Evolutionary conservation across 805 yeast genomes (phyloP).

Genomic region (Metschnikowia gelsemii): DNA sequence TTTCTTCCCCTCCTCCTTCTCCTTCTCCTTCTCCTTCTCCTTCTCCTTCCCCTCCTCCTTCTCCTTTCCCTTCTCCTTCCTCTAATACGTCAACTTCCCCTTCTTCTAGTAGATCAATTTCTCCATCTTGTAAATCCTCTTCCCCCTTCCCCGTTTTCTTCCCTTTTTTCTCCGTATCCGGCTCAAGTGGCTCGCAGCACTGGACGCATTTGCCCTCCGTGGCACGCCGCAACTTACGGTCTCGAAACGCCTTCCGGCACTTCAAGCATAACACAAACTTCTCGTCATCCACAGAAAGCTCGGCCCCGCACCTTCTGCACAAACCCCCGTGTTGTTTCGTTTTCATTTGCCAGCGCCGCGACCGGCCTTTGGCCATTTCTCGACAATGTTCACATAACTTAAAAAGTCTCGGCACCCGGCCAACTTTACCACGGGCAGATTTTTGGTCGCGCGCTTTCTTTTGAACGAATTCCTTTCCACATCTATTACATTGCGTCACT

Average conservation of each 20-base stretch:
- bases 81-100: too few species aligned
- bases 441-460: conserved; percentile 10
- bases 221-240: conserved; percentile 6
- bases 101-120: too few species aligned
- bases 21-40: neutral
- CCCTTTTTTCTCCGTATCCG: neutral
- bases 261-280: conserved; percentile 6
- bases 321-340: conserved; percentile 10
- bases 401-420: conserved; percentile 6
- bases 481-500: conserved; percentile 9
- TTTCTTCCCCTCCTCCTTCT: too few species aligned
- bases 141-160: neutral
- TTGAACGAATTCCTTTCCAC: conserved; percentile 10
- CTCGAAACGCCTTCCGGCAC: conserved; percentile 6
- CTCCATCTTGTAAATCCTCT: too few species aligned
- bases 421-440: conserved; percentile 6
- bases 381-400: conserved; percentile 10
- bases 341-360: conserved; percentile 11
- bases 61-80: too few species aligned
- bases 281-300: conserved; percentile 2
- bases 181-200: conserved; percentile 4
- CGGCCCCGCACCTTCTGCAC: conserved; percentile 9
- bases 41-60: neutral
- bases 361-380: conserved; percentile 11
- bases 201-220: conserved; percentile 7